These are phyloP conservation scores for Cubamyces sp. DNA, from an alignment of 768 basidiomycete species.

Conservation along the genomic window DNA sequence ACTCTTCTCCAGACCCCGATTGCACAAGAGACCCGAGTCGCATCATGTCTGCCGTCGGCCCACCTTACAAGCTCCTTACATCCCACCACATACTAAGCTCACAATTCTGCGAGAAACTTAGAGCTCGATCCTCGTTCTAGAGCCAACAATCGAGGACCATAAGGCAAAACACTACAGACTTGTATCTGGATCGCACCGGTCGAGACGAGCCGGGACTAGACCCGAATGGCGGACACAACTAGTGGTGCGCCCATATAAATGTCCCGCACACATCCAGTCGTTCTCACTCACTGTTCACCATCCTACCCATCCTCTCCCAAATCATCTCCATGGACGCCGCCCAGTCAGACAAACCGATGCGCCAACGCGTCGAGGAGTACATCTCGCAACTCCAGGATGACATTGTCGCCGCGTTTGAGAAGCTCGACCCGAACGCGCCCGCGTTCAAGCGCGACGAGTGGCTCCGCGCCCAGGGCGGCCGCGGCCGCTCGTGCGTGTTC, in stretches of 20 bases:
- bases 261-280: background rate
- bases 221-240: conserved; percentile 7
- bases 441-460: conserved; percentile 83
- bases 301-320: background rate
- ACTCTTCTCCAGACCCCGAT: too few relatives aligned
- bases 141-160: background rate
- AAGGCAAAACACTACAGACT: background rate
- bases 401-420: conserved; percentile 79
- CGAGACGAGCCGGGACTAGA: conserved; percentile 19
- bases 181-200: conserved; percentile 12
- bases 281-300: background rate
- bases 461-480: conserved; percentile 71
- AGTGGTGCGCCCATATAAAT: conserved; percentile 5
- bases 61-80: too few relatives aligned
- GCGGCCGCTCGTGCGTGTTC: conserved; percentile 87
- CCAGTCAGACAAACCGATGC: conserved; percentile 48
- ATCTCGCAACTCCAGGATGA: conserved; percentile 75
- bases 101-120: background rate
- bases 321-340: conserved; percentile 5
- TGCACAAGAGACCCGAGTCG: too few relatives aligned
- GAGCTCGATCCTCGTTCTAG: too few relatives aligned
- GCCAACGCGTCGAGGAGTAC: conserved; percentile 75
- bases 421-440: conserved; percentile 71
- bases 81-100: conserved; percentile 20
- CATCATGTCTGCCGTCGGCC: too few relatives aligned